Percentiles rank a stretch among this genome's conserved stretches.
Conservation (phyloP, 1,139 yeast species). For the Pichia sp. region DNA sequence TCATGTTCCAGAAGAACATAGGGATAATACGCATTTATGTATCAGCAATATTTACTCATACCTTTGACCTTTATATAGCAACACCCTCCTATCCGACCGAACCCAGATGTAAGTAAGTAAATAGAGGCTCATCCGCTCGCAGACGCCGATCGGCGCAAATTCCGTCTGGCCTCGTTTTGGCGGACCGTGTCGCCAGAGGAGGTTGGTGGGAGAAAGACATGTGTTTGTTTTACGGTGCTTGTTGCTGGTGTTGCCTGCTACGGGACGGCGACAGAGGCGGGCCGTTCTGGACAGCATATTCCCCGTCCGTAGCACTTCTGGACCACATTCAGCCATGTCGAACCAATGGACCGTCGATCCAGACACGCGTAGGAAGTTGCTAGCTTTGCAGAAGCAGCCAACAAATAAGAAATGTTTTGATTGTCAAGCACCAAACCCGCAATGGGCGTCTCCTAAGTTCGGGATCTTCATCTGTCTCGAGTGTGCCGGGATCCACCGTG, state of each 20-base stretch:
- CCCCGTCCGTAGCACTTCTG: not conserved
- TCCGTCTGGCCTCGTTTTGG: too few species aligned
- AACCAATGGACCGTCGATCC: conserved; percentile 83
- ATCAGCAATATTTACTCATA: not conserved
- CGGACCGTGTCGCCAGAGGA: too few species aligned
- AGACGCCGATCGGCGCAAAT: too few species aligned
- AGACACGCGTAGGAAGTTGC: conserved; percentile 76
- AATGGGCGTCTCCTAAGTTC: conserved; percentile 98
- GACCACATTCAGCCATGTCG: conserved; percentile 22
- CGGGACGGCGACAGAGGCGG: too few species aligned
- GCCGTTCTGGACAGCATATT: not conserved
- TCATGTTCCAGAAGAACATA: not conserved
- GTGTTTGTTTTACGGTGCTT: too few species aligned
- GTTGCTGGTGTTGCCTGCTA: too few species aligned
- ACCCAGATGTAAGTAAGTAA: not conserved
- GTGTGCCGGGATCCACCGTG: conserved; percentile 95
- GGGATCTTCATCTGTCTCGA: conserved; percentile 95
- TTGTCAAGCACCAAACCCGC: conserved; percentile 93
- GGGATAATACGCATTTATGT: not conserved
- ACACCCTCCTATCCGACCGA: not conserved
- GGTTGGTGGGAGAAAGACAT: too few species aligned
- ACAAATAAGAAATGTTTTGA: conserved; percentile 89
- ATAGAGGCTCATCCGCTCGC: not conserved
- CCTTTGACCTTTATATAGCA: not conserved
- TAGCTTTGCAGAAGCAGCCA: conserved; percentile 75